phyloP scores from a whole-genome alignment of 140 eudicot species.

The Ambrosia hybrid region DNA sequence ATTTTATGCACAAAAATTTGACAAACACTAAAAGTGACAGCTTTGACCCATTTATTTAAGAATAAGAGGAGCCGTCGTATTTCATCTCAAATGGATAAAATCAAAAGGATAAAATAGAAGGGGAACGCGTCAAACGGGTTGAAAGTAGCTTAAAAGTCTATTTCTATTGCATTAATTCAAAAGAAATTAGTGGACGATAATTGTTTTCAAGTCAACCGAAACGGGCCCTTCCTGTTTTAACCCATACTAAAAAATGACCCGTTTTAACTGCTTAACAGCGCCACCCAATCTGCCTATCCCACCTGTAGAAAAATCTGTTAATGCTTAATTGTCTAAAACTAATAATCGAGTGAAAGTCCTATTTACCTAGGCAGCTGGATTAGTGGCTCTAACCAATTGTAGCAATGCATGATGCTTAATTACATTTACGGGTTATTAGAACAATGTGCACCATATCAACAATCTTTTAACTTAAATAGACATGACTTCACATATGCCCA shows the following conservation, averaged over 20 bases:
- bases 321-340: neutral
- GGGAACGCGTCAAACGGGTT: neutral
- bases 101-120: neutral
- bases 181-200: too few relatives aligned
- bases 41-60: neutral
- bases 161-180: neutral
- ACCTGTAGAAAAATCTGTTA: neutral
- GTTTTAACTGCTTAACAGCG: neutral
- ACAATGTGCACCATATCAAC: conserved; percentile 3
- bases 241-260: neutral
- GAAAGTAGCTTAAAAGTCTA: neutral
- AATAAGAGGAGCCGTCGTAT: neutral
- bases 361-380: neutral
- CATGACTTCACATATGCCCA: neutral
- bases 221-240: neutral
- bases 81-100: neutral
- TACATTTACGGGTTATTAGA: neutral
- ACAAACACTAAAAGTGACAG: neutral
- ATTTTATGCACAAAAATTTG: conserved; percentile 6
- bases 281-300: neutral
- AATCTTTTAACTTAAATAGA: conserved; percentile 1
- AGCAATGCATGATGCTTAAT: neutral
- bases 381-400: neutral
- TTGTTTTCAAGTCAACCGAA: neutral
- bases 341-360: neutral